A percentile compares a stretch with the other conserved stretches of the same genome.
phyloP scores from a whole-genome alignment of 768 basidiomycete genomes.

The Kwoniella heveanensis region DNA sequence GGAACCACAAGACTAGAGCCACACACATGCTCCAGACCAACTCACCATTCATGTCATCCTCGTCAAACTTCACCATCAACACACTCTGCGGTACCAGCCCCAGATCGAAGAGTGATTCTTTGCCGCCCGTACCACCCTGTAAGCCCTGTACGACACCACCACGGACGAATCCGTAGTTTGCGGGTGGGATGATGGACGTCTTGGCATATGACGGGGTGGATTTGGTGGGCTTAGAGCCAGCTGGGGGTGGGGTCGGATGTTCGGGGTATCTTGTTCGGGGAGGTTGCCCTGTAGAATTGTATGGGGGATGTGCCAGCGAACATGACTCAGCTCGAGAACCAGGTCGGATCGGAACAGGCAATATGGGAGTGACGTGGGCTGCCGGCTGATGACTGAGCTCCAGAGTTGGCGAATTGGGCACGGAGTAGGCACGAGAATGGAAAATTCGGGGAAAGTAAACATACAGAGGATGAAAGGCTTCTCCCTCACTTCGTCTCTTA shows the following conservation, averaged over 20 bases:
- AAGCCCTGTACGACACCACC: slow-evolving; percentile 33
- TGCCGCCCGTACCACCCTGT: slow-evolving; percentile 43
- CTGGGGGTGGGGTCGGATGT: slow-evolving; percentile 32
- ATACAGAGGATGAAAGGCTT: slow-evolving; percentile 53
- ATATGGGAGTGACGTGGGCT: too few species aligned
- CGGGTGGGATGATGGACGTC: slow-evolving; percentile 39
- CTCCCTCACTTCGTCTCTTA: slow-evolving; percentile 28
- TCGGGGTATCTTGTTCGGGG: slow-evolving; percentile 51
- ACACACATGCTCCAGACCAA: slow-evolving; percentile 9
- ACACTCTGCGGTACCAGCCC: slow-evolving; percentile 55
- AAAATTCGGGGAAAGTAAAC: too few species aligned
- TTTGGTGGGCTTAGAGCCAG: slow-evolving; percentile 14
- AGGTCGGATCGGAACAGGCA: too few species aligned
- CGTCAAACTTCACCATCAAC: slow-evolving; percentile 51
- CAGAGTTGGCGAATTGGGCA: too few species aligned
- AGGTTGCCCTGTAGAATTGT: slow-evolving; percentile 44
- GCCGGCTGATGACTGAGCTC: neutral
- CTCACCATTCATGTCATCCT: slow-evolving; percentile 54
- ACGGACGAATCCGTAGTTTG: slow-evolving; percentile 42
- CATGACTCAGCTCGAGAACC: too few species aligned
- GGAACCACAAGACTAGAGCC: too few species aligned
- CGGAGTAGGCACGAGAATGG: too few species aligned
- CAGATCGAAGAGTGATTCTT: slow-evolving; percentile 45
- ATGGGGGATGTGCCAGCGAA: neutral
- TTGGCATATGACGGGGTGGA: slow-evolving; percentile 22